A percentile compares a stretch with the other conserved stretches of the same genome.
Conservation (phyloP, 208 protist species). For the Trypanosoma melophagium region DNA sequence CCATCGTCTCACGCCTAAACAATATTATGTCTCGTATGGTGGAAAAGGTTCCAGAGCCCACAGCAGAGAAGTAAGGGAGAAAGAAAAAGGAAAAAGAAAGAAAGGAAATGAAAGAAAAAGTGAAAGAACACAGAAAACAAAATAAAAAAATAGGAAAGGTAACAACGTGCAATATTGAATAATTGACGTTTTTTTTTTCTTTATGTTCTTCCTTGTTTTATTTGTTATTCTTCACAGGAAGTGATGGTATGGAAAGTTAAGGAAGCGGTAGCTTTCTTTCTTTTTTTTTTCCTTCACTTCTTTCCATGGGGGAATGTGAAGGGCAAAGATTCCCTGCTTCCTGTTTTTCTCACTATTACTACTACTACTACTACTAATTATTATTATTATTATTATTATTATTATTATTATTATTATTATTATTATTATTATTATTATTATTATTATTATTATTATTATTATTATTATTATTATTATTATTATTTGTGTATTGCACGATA, state of each 20-base stretch:
- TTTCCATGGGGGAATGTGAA: too few relatives aligned
- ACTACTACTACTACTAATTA: conserved; percentile 2
- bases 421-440: conserved; percentile 11
- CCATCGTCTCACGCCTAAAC: conserved; percentile 88
- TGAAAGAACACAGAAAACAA: conserved; percentile 4
- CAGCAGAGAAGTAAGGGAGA: conserved; percentile 68
- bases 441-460: conserved; percentile 26
- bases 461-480: not conserved
- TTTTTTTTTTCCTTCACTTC: not conserved
- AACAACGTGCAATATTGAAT: too few relatives aligned
- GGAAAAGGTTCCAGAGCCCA: conserved; percentile 80
- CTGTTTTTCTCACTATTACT: conserved; percentile 14
- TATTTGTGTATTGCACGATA: not conserved
- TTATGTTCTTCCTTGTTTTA: too few relatives aligned
- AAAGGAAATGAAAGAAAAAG: not conserved
- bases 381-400: conserved; percentile 33
- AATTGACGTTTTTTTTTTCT: too few relatives aligned
- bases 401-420: conserved; percentile 2
- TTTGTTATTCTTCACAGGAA: too few relatives aligned
- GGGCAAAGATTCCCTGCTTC: not conserved
- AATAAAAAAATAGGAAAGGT: conserved; percentile 9
- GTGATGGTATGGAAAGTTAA: not conserved
- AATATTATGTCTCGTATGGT: conserved; percentile 92
- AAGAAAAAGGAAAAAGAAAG: not conserved
- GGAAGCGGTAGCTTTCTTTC: conserved; percentile 3